Percentiles rank a stretch among this genome's conserved stretches.
These are phyloP conservation scores for Mangifera indica DNA, from an alignment of 345 rosid species.

Conservation along the genomic window DNA sequence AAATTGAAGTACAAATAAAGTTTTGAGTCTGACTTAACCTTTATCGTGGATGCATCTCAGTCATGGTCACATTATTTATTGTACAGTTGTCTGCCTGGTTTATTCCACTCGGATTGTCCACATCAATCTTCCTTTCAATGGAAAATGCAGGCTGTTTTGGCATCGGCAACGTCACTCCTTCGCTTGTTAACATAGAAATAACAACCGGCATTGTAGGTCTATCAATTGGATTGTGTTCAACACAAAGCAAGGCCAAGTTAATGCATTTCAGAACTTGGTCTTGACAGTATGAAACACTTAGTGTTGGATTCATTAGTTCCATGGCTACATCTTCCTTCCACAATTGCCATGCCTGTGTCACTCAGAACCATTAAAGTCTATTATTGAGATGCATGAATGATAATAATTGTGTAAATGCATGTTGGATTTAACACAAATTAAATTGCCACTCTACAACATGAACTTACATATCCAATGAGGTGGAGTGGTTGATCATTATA, in stretches of 20 bases:
- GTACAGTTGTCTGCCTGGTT: not conserved
- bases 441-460: too few relatives aligned
- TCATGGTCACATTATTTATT: not conserved
- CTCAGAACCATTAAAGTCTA: not conserved
- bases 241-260: constrained; percentile 7
- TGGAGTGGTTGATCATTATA: constrained; percentile 5
- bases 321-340: constrained; percentile 13
- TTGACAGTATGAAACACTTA: not conserved
- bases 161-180: not conserved
- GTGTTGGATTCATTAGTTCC: constrained; percentile 13
- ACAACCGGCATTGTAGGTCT: not conserved
- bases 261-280: not conserved
- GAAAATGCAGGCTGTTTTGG: constrained; percentile 11
- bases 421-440: too few relatives aligned
- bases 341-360: constrained; percentile 22
- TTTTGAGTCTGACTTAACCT: not conserved
- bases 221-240: not conserved
- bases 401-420: too few relatives aligned
- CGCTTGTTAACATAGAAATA: not conserved
- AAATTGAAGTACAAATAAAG: too few relatives aligned
- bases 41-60: not conserved
- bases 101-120: not conserved
- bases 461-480: constrained; percentile 22
- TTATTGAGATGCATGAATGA: not conserved
- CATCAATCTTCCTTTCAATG: not conserved